Percentiles rank a stretch among this genome's conserved stretches.
These are phyloP conservation scores for Besnoitia besnoiti DNA, from an alignment of 169 alveolate species.

Conservation along the genomic window DNA sequence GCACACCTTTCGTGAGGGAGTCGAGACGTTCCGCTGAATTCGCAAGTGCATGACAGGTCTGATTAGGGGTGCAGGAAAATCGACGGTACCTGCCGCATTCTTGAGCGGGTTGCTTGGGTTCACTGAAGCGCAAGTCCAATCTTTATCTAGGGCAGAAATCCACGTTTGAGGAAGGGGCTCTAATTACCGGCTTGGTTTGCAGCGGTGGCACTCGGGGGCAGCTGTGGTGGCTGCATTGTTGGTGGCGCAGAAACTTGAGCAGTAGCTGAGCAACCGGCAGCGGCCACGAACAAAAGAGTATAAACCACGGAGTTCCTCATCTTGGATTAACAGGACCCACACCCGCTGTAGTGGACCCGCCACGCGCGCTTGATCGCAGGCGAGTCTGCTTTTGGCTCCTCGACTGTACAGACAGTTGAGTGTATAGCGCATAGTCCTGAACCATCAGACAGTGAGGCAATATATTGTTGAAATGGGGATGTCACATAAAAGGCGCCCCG, in stretches of 20 bases:
- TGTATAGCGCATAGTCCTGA: no score
- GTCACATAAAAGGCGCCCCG: no score
- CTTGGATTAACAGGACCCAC: no score
- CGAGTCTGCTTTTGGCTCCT: no score
- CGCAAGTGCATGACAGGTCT: not conserved
- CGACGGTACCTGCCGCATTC: conserved; percentile 6
- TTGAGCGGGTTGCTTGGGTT: conserved; percentile 29
- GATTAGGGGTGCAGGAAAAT: not conserved
- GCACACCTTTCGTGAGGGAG: not conserved
- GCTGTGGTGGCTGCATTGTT: not conserved
- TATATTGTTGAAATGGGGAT: no score
- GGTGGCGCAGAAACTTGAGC: not conserved
- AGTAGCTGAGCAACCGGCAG: not conserved
- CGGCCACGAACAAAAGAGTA: not conserved
- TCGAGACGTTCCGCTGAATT: conserved; percentile 24
- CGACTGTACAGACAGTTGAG: no score
- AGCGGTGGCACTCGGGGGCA: conserved; percentile 2
- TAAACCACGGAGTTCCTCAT: conserved; percentile 17
- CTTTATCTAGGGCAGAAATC: not conserved
- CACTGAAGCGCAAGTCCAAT: not conserved
- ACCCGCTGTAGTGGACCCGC: no score
- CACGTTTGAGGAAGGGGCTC: not conserved
- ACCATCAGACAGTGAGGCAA: no score
- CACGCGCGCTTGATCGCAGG: no score
- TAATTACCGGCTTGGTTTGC: conserved; percentile 29